Conservation (phyloP, 2,329 filamentous ascomycete genomes). For the Cordyceps farinosa region DNA sequence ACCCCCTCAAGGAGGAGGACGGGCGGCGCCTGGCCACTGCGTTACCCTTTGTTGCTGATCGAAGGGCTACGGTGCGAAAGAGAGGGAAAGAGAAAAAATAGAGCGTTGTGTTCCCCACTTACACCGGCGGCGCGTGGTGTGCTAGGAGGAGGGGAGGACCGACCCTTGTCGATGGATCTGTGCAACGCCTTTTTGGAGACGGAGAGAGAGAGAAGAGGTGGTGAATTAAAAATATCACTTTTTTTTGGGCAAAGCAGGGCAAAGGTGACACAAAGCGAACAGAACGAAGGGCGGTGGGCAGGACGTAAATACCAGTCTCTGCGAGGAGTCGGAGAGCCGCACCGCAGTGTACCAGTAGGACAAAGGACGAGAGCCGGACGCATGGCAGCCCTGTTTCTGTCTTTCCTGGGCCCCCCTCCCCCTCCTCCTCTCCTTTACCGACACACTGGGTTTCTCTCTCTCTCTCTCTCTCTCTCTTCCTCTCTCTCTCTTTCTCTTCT, state of each 20-base stretch:
- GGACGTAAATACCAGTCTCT: too few relatives aligned
- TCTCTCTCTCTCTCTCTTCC: background rate
- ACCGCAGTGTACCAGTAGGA: background rate
- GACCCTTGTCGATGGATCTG: background rate
- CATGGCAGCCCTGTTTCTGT: constrained; percentile 6
- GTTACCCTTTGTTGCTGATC: background rate
- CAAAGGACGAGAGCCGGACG: background rate
- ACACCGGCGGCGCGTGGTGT: background rate
- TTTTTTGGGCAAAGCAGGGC: too few relatives aligned
- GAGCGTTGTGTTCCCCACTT: background rate
- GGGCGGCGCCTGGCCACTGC: too few relatives aligned
- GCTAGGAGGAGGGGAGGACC: too few relatives aligned
- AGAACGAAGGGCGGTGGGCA: too few relatives aligned
- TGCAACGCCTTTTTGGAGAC: background rate
- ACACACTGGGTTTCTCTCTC: background rate
- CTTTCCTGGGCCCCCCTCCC: too few relatives aligned
- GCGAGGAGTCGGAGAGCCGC: background rate
- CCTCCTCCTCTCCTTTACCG: too few relatives aligned
- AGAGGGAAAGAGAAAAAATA: background rate
- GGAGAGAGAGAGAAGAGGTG: too few relatives aligned
- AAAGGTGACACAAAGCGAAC: too few relatives aligned
- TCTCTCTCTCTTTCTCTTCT: background rate
- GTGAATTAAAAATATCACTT: too few relatives aligned
- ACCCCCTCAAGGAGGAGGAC: too few relatives aligned
- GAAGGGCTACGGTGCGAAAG: background rate